Conservation (phyloP, 257 asterid species). For the Penstemon davidsonii region DNA sequence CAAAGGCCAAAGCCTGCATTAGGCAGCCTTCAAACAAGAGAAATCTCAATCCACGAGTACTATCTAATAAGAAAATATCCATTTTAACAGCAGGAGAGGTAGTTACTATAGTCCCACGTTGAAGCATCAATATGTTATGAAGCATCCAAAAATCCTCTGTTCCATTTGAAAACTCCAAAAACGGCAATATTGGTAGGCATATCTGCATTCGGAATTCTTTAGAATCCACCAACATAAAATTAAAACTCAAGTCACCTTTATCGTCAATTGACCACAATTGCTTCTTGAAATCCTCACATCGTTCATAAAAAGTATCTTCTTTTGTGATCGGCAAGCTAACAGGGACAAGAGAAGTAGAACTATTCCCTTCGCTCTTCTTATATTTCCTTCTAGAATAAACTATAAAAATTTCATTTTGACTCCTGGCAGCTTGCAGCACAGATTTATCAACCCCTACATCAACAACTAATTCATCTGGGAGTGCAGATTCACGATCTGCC, state of each 20-base stretch:
- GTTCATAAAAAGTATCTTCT: not conserved
- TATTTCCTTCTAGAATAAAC: constrained; percentile 76
- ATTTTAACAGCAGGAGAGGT: constrained; percentile 69
- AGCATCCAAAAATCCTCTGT: constrained; percentile 42
- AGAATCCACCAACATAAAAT: constrained; percentile 36
- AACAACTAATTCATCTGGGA: constrained; percentile 36
- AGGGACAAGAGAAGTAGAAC: constrained; percentile 25
- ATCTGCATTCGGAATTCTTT: constrained; percentile 42
- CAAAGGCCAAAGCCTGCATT: constrained; percentile 61
- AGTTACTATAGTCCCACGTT: constrained; percentile 60
- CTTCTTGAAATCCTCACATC: constrained; percentile 29
- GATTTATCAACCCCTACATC: constrained; percentile 35
- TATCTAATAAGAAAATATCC: constrained; percentile 88
- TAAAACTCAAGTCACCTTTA: constrained; percentile 43
- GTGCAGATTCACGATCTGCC: constrained; percentile 38
- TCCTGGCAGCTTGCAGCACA: constrained; percentile 37
- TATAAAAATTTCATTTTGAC: constrained; percentile 36
- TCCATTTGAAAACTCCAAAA: constrained; percentile 31
- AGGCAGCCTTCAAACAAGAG: constrained; percentile 72
- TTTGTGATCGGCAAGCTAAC: constrained; percentile 13
- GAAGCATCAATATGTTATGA: constrained; percentile 53
- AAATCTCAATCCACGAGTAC: constrained; percentile 68
- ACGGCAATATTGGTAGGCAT: constrained; percentile 47
- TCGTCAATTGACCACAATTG: constrained; percentile 49
- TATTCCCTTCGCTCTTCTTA: constrained; percentile 30